Percentiles rank a stretch among this genome's conserved stretches.
Evolutionary conservation across 2,329 filamentous ascomycete species (phyloP).

Genomic region (Xylaria sp.): DNA sequence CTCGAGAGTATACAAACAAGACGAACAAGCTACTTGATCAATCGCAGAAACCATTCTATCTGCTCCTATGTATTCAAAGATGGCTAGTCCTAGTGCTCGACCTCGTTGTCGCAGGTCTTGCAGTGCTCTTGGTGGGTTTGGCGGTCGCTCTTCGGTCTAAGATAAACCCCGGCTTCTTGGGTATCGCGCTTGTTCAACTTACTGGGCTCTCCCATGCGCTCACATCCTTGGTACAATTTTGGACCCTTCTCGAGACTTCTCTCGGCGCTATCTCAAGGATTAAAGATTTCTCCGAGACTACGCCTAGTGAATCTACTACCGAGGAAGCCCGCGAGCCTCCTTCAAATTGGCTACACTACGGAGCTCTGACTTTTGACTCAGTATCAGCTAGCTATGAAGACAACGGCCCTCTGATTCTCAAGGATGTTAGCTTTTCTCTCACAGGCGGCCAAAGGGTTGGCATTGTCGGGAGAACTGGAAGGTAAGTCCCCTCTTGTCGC

Average conservation of each 20-base stretch:
- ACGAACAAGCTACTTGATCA: conserved; percentile 26
- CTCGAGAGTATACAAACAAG: conserved; percentile 11
- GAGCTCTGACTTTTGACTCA: conserved; percentile 42
- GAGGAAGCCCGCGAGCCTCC: conserved; percentile 22
- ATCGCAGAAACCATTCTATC: conserved; percentile 33
- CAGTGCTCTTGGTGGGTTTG: conserved; percentile 43
- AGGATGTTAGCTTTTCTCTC: conserved; percentile 44
- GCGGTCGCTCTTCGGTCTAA: conserved; percentile 33
- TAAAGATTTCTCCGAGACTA: conserved; percentile 25
- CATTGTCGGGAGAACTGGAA: conserved; percentile 63
- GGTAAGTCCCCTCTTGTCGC: conserved; percentile 5
- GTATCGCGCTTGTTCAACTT: conserved; percentile 42
- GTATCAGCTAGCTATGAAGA: conserved; percentile 47
- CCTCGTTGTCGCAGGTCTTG: conserved; percentile 33
- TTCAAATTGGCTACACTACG: conserved; percentile 45
- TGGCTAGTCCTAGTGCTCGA: conserved; percentile 38
- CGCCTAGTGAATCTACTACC: conserved; percentile 18
- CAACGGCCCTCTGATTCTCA: conserved; percentile 39
- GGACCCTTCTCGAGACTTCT: conserved; percentile 45
- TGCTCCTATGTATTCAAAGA: conserved; percentile 34
- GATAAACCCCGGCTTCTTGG: conserved; percentile 31
- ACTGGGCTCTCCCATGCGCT: conserved; percentile 39
- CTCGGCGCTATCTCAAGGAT: conserved; percentile 43
- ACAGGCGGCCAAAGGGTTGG: conserved; percentile 58
- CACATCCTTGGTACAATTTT: conserved; percentile 41